Percentiles rank a stretch among this genome's conserved stretches.
These are phyloP conservation scores for Carex cristatella DNA, from an alignment of 176 grass and related monocot species.

Conservation along the genomic window DNA sequence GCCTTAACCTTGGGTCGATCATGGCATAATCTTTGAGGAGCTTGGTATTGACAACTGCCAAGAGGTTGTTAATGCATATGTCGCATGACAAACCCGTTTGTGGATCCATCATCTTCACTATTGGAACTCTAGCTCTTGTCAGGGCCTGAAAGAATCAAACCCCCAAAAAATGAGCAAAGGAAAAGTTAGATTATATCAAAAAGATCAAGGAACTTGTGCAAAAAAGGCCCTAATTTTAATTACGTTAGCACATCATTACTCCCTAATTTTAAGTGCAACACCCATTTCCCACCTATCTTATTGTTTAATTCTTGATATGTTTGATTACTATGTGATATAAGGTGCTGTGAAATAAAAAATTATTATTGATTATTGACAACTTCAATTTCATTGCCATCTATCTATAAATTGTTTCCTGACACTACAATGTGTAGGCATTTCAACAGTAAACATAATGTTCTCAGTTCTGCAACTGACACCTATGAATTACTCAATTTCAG, in stretches of 20 bases:
- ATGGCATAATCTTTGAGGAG: conserved; percentile 88
- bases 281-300: background rate
- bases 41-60: conserved; percentile 98
- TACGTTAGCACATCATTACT: background rate
- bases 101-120: conserved; percentile 98
- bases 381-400: background rate
- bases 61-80: conserved; percentile 94
- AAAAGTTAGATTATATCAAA: conserved; percentile 9
- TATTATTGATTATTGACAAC: background rate
- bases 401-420: background rate
- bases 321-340: background rate
- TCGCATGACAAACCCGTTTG: conserved; percentile 89
- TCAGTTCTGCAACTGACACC: background rate
- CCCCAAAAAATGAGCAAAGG: background rate
- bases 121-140: conserved; percentile 92
- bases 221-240: background rate
- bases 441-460: background rate
- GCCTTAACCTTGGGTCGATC: conserved; percentile 72
- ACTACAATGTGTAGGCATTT: background rate
- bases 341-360: background rate
- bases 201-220: background rate
- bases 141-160: conserved; percentile 60
- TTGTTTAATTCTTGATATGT: background rate
- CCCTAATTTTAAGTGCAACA: background rate
- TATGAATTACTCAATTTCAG: background rate